Percentiles rank a stretch among this genome's conserved stretches.
phyloP scores from a whole-genome alignment of 116 monocot species.

The Phalaenopsis hybrid region DNA sequence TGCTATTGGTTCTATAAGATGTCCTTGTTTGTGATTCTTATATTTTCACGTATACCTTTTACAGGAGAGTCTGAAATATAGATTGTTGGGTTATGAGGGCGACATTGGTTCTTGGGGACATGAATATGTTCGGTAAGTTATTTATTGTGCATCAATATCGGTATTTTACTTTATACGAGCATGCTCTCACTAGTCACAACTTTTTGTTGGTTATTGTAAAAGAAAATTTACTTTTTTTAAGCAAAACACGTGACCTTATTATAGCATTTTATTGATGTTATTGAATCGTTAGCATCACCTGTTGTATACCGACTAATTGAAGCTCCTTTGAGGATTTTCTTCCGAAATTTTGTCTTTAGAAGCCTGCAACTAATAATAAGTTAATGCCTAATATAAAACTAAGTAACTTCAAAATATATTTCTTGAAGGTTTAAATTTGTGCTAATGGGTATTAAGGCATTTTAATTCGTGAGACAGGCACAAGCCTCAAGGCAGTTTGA shows the following conservation, averaged over 20 bases:
- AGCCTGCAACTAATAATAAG: neutral
- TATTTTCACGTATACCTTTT: constrained; percentile 7
- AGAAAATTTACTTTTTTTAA: neutral
- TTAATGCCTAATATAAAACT: neutral
- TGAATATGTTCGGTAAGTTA: constrained; percentile 87
- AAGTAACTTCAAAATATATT: too few relatives aligned
- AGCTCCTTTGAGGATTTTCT: neutral
- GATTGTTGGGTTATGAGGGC: constrained; percentile 76
- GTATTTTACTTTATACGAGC: neutral
- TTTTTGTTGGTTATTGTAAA: neutral
- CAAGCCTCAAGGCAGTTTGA: too few relatives aligned
- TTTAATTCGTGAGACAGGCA: too few relatives aligned
- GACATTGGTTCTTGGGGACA: constrained; percentile 99
- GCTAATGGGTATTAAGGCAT: too few relatives aligned
- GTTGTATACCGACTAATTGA: neutral
- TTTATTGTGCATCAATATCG: neutral
- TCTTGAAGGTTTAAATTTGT: too few relatives aligned
- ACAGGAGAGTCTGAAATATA: constrained; percentile 93
- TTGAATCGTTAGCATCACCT: neutral
- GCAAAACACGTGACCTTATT: neutral
- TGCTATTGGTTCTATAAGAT: neutral
- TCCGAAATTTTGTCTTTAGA: neutral
- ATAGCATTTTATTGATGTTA: neutral
- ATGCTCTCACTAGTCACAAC: neutral
- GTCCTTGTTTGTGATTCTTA: constrained; percentile 2